phyloP scores from a whole-genome alignment of 2,329 filamentous ascomycete genomes.

The Monosporascus sp. region DNA sequence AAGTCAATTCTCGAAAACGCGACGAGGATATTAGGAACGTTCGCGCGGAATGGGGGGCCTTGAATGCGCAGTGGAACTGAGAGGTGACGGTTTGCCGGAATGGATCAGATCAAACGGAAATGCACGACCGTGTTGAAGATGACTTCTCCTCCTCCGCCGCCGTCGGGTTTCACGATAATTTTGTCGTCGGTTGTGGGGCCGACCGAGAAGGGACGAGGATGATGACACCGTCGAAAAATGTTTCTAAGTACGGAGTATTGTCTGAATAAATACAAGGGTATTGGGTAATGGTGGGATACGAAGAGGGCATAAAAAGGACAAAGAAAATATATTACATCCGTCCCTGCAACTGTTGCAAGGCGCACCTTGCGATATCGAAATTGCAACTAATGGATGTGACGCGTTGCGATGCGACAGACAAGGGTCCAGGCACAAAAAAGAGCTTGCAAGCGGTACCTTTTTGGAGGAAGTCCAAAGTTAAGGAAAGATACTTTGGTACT shows the following conservation, averaged over 20 bases:
- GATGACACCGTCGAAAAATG: background rate
- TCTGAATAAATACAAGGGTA: background rate
- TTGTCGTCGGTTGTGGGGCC: background rate
- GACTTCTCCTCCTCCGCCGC: conserved; percentile 6
- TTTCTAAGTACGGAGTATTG: background rate
- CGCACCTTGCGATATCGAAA: background rate
- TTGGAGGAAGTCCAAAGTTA: conserved; percentile 4
- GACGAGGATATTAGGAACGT: background rate
- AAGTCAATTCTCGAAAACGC: background rate
- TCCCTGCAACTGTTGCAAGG: background rate
- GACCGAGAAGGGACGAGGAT: conserved; percentile 1
- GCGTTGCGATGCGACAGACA: background rate
- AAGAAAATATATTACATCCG: background rate
- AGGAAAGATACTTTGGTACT: conserved; percentile 23
- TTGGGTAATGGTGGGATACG: background rate
- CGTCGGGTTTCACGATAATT: conserved; percentile 17
- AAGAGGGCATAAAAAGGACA: background rate
- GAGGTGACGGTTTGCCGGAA: conserved; percentile 19
- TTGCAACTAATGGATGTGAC: background rate
- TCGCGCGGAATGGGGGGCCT: background rate
- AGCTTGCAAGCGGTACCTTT: conserved; percentile 11
- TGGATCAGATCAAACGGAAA: conserved; percentile 19
- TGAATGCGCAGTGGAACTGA: conserved; percentile 1
- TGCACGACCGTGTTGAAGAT: conserved; percentile 4
- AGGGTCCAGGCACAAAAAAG: conserved; percentile 5